Percentiles rank a stretch among this genome's conserved stretches.
phyloP scores from a whole-genome alignment of 306 rosid genomes.

The Erythrophleum fordii region DNA sequence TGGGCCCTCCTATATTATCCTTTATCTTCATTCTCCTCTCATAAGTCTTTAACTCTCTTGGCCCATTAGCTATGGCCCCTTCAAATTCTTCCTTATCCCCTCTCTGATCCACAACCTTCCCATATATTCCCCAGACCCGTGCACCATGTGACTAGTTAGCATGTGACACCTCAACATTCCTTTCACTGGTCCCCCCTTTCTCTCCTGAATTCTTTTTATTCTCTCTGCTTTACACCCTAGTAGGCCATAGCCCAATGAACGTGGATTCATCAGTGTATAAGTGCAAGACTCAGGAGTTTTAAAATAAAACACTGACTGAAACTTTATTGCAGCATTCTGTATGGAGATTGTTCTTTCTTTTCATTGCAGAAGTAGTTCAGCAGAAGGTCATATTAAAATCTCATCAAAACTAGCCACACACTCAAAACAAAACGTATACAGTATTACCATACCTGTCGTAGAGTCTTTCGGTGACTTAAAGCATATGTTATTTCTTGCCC shows the following conservation, averaged over 20 bases:
- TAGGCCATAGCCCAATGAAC: not conserved
- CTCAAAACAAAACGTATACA: conserved; percentile 5
- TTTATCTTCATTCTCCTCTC: not conserved
- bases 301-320: not conserved
- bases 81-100: too few species aligned
- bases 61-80: too few species aligned
- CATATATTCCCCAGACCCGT: not conserved
- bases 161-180: not conserved
- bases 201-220: not conserved
- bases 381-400: not conserved
- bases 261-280: not conserved
- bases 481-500: conserved; percentile 78
- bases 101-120: too few species aligned
- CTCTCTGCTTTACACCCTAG: not conserved
- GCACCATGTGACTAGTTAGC: not conserved
- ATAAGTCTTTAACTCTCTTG: not conserved
- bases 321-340: not conserved
- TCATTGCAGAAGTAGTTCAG: not conserved
- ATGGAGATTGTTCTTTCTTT: not conserved
- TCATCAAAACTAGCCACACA: not conserved
- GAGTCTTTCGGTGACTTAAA: conserved; percentile 76
- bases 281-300: not conserved
- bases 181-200: not conserved
- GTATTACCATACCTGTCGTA: conserved; percentile 75
- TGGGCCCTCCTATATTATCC: not conserved